Base-by-base conservation (phyloP, 306 rosid genomes). In the Pterocarpus macrocarpus region DNA sequence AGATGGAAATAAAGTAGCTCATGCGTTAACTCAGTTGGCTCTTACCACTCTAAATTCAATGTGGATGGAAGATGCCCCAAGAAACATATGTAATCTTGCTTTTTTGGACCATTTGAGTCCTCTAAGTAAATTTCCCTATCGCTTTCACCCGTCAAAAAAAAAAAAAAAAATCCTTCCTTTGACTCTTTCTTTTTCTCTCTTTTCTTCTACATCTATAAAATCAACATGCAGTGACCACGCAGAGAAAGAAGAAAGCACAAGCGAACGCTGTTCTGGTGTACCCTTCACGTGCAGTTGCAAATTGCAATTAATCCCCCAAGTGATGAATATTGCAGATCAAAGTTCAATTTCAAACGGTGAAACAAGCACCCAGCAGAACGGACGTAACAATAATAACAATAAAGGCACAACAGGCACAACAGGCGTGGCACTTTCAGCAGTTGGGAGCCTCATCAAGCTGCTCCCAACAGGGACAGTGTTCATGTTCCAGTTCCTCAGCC, bases 391-490 rank as follows among this genome's bases (percentile, higher is more conserved):
- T 22, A 22, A 22, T 22, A 22, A 11, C 5, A 14, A 53, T n/a
- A 53, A 7, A 45, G n/a, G 12, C 0, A 53, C 22, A 15, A 69
- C 4, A 16, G 3, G 77, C 7, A 13, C 61, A 0, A 4, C 75
- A 0, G 58, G 65, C 0, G 79, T 44, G 15, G 80, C 94, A 12
- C 39, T 88, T 0, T 22, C 86, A 58, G 87, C 90, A 3, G 41
- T 84, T 4, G 97, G 91, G n/a, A 88, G 81, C 58, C 88, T 94
- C 58, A 82, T 91, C 53, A 87, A 83, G 69, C 90, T 90, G 78
- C 97, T 94, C 28, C 98, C 98, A 0, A 94, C 95, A 0, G 97
- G 97, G 22, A 94, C 98, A 0, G 88, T 94, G 34, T 94, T 94
- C 83, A 35, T 86, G 28, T 94, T 82, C 86, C 97, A 90, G 5